A percentile compares a stretch with the other conserved stretches of the same genome.
phyloP scores from a whole-genome alignment of 805 yeast species.

The Saccharomycopsis malanga region DNA sequence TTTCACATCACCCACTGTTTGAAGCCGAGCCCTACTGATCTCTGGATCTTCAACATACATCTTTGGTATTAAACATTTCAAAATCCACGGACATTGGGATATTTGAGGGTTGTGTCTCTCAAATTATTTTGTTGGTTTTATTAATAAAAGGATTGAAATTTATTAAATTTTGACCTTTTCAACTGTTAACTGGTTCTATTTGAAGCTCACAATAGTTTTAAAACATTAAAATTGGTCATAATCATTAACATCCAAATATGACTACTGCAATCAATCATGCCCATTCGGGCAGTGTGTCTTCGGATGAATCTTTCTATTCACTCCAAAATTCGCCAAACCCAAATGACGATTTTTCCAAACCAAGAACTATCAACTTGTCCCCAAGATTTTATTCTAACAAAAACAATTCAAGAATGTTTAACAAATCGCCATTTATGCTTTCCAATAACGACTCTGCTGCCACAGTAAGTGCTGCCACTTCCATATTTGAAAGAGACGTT shows the following conservation, averaged over 20 bases:
- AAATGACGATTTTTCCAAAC: neutral
- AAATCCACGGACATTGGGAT: too few relatives aligned
- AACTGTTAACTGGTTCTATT: too few relatives aligned
- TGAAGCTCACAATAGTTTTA: too few relatives aligned
- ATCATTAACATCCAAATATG: neutral
- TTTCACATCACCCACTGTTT: too few relatives aligned
- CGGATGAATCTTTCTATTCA: slow-evolving; percentile 1
- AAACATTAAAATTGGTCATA: too few relatives aligned
- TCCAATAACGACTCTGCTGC: slow-evolving; percentile 8
- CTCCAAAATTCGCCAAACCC: neutral
- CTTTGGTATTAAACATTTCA: too few relatives aligned
- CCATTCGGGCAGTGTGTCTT: neutral
- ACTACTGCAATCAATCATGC: neutral
- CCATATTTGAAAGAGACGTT: slow-evolving; percentile 21
- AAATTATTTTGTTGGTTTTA: too few relatives aligned
- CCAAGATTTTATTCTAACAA: slow-evolving; percentile 2
- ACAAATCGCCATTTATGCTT: slow-evolving; percentile 1
- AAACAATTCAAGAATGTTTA: neutral
- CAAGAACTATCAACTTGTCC: slow-evolving; percentile 10
- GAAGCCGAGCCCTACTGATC: too few relatives aligned
- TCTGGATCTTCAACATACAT: too few relatives aligned
- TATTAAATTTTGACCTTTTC: too few relatives aligned
- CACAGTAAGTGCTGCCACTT: slow-evolving; percentile 9
- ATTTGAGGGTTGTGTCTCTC: too few relatives aligned
- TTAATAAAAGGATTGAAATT: too few relatives aligned